Percentiles rank a stretch among this genome's conserved stretches.
phyloP scores from a whole-genome alignment of 768 basidiomycete genomes.

The Leccinum subgranulosum region DNA sequence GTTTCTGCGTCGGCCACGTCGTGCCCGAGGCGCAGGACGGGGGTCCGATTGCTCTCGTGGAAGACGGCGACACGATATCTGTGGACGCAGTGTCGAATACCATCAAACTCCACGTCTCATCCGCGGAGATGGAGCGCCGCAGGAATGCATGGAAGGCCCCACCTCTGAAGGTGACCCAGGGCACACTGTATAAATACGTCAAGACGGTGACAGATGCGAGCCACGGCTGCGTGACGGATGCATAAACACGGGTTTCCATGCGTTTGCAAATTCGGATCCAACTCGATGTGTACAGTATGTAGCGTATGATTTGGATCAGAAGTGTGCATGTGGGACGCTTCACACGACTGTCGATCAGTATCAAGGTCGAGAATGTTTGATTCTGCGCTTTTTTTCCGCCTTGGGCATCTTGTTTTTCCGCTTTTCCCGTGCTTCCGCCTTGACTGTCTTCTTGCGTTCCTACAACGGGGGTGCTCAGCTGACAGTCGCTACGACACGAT shows the following conservation, averaged over 20 bases:
- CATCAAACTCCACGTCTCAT: constrained; percentile 72
- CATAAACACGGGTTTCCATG: constrained; percentile 37
- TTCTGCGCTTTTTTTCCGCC: constrained; percentile 83
- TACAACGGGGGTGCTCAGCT: constrained; percentile 29
- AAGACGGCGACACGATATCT: constrained; percentile 82
- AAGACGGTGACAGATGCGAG: constrained; percentile 89
- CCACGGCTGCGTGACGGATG: constrained; percentile 89
- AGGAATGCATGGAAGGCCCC: constrained; percentile 76
- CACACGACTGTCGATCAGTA: constrained; percentile 12
- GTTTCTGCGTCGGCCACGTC: constrained; percentile 96
- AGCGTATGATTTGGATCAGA: constrained; percentile 1
- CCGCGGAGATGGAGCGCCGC: constrained; percentile 75
- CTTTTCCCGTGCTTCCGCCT: constrained; percentile 83
- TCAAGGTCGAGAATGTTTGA: constrained; percentile 49
- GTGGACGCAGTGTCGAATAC: constrained; percentile 88
- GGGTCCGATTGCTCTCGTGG: constrained; percentile 87
- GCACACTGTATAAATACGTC: constrained; percentile 86
- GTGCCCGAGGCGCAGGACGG: constrained; percentile 95
- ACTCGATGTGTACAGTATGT: constrained; percentile 8
- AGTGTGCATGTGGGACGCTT: constrained; percentile 9
- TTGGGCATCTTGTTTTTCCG: constrained; percentile 95
- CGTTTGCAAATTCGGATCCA: constrained; percentile 3
- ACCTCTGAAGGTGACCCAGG: constrained; percentile 77
- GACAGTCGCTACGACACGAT: background rate
- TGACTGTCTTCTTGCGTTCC: constrained; percentile 90